Conservation (phyloP, 2,329 filamentous ascomycete genomes). For the Sclerotinia spermophila region DNA sequence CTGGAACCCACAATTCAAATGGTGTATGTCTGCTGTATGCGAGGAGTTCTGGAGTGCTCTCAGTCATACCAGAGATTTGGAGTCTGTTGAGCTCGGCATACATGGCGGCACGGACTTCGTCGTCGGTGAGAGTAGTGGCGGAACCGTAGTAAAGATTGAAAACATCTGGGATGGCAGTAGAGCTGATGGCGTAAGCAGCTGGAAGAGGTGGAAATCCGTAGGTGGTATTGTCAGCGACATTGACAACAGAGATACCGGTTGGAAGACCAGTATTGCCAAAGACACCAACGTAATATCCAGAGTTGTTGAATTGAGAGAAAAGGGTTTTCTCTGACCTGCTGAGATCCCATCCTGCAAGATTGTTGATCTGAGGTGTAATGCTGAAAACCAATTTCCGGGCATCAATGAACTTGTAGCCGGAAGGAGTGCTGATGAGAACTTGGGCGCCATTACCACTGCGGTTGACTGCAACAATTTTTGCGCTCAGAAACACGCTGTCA, state of each 20-base stretch:
- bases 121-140: constrained; percentile 18
- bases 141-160: constrained; percentile 23
- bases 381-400: constrained; percentile 43
- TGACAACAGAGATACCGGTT: constrained; percentile 28
- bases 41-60: constrained; percentile 21
- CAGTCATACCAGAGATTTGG: constrained; percentile 15
- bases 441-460: constrained; percentile 25
- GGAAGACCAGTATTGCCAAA: constrained; percentile 41
- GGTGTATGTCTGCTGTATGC: constrained; percentile 26
- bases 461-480: constrained; percentile 22
- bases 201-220: constrained; percentile 38
- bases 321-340: constrained; percentile 36
- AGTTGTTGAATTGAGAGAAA: constrained; percentile 41
- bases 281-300: constrained; percentile 41
- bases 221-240: constrained; percentile 31
- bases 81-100: constrained; percentile 19
- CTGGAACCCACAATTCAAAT: constrained; percentile 31
- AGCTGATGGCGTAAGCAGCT: constrained; percentile 31
- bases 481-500: constrained; percentile 23
- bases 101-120: constrained; percentile 24
- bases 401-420: constrained; percentile 37
- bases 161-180: constrained; percentile 25
- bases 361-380: constrained; percentile 41
- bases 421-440: constrained; percentile 36
- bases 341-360: constrained; percentile 40